Evolutionary conservation across 2,329 filamentous ascomycete species (phyloP), one percentile per base, ranked within the genome.

Genomic region (Trichoderma polysporum): DNA sequence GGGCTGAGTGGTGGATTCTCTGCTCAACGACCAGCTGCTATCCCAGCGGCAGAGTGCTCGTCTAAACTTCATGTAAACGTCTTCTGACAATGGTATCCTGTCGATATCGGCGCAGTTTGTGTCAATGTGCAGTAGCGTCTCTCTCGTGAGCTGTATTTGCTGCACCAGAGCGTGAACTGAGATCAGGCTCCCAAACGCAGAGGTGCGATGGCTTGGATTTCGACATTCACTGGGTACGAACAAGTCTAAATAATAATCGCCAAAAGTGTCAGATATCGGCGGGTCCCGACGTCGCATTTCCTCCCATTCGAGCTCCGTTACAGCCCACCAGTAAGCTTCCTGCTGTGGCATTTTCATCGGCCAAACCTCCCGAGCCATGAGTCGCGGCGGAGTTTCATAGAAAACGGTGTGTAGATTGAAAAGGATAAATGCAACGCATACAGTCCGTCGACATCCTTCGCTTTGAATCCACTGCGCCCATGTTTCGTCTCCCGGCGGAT

Each of bases 101-200:
- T 63, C 49, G 29, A 45, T 39, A 31, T 54, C 27, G 5, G 49
- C 33, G 10, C 50, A 31, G 12, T n/a, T 4, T 10, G 50, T 12
- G 17, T 53, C 49, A 22, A 63, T 53, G 3, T 63, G 60, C 19
- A 54, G 37, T 3, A 63, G 50, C 9, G 60, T 39, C 10, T 63
- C 60, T 52, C 60, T 63, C n/a, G 60, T 63, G 10, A 63, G 60
- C n/a, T 63, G 60, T 9, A 63, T 63, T 39, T 63, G 60, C 35
- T 63, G 60, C 1, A 63, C 60, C 6, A 63, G n/a, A 4, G 35
- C n/a, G 39, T 63, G 60, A 25, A 63, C 29, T 15, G 60, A 53
- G 37, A 63, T 19, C 8, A 63, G n/a, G 7, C 47, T 41, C 25
- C 60, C 60, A 45, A 63, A 63, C n/a, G 60, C 60, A 25, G 60